phyloP scores from a whole-genome alignment of 495 filamentous ascomycete species.

The Bacidia gigantensis region DNA sequence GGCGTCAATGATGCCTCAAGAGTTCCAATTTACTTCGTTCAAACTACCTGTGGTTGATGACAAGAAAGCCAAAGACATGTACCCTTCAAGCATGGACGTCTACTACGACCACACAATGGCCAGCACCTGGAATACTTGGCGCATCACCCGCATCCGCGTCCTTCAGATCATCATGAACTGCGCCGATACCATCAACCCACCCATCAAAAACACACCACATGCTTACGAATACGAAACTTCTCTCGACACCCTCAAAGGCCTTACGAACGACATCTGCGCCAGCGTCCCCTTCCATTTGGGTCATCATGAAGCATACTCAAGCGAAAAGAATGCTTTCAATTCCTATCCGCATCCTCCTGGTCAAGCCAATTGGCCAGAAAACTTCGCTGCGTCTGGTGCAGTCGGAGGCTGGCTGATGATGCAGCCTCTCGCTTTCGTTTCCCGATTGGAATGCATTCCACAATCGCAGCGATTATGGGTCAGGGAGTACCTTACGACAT shows the following conservation, averaged over 20 bases:
- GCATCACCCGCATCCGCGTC: slow-evolving; percentile 3
- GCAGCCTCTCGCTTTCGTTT: slow-evolving; percentile 1
- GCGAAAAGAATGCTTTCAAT: neutral
- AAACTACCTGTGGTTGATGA: neutral
- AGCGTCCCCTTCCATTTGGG: slow-evolving; percentile 5
- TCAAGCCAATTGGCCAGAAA: slow-evolving; percentile 1
- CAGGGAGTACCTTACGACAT: slow-evolving; percentile 5
- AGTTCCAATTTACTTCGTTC: neutral
- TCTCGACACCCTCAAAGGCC: neutral
- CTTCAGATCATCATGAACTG: slow-evolving; percentile 2
- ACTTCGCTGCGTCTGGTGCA: slow-evolving; percentile 3
- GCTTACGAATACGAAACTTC: neutral
- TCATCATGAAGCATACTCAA: neutral
- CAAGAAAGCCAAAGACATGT: neutral
- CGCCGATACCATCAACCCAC: slow-evolving; percentile 1
- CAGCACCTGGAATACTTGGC: slow-evolving; percentile 7
- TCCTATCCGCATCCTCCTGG: slow-evolving; percentile 3
- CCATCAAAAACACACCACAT: neutral
- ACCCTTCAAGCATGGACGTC: slow-evolving; percentile 3
- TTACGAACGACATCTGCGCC: neutral
- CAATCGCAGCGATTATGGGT: slow-evolving; percentile 1
- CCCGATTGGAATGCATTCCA: slow-evolving; percentile 1
- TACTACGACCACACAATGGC: slow-evolving; percentile 6
- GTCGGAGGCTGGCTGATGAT: slow-evolving; percentile 7
- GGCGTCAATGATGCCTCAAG: slow-evolving; percentile 1